These are phyloP conservation scores for Sabuloglossum arenarium DNA, from an alignment of 495 filamentous ascomycete species.

Conservation along the genomic window DNA sequence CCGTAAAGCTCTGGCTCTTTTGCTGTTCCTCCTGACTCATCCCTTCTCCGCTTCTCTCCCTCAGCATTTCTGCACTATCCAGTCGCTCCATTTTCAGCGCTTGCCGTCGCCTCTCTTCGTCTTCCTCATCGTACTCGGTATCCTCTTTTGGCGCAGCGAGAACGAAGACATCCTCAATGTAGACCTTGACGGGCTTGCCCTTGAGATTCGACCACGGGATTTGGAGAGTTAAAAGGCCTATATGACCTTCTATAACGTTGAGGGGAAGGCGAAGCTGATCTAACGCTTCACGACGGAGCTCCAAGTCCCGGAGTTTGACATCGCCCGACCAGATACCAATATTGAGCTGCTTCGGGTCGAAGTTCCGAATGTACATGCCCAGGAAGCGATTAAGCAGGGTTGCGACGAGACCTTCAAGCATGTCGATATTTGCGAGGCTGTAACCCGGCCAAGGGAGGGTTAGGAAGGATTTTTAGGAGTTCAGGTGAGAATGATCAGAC, in stretches of 20 bases:
- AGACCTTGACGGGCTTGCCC: constrained; percentile 81
- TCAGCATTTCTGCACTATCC: constrained; percentile 82
- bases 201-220: constrained; percentile 95
- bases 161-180: constrained; percentile 90
- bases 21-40: constrained; percentile 87
- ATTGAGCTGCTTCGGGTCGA: constrained; percentile 88
- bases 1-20: constrained; percentile 88
- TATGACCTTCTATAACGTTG: constrained; percentile 88
- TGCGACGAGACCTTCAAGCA: constrained; percentile 52
- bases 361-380: constrained; percentile 99
- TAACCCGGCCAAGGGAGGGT: neutral
- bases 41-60: constrained; percentile 77
- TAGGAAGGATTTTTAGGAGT: constrained; percentile 15
- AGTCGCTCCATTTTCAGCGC: constrained; percentile 92
- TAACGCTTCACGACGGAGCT: constrained; percentile 81
- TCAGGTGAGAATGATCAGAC: neutral
- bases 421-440: constrained; percentile 18
- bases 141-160: constrained; percentile 89
- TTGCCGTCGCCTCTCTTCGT: constrained; percentile 66
- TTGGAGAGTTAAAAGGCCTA: constrained; percentile 70
- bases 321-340: constrained; percentile 97
- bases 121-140: constrained; percentile 75
- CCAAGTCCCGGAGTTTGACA: constrained; percentile 77
- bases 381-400: constrained; percentile 94
- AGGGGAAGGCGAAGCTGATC: constrained; percentile 89